Conservation (phyloP, 2,329 filamentous ascomycete species). For the Fusarium succisae region DNA sequence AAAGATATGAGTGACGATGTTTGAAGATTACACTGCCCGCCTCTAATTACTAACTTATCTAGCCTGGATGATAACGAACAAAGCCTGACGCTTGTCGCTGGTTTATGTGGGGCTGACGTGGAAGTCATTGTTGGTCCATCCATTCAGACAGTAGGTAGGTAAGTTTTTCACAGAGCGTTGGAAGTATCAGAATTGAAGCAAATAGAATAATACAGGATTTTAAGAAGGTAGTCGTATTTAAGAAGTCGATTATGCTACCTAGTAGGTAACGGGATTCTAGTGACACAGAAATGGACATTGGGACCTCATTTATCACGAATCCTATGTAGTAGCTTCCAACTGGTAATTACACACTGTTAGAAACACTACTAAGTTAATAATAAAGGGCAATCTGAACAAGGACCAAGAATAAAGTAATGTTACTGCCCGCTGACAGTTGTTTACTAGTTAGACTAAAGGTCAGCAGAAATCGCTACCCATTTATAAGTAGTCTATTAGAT, state of each 20-base stretch:
- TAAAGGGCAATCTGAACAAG: not conserved
- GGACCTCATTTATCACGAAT: not conserved
- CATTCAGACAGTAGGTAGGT: not conserved
- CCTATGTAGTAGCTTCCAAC: not conserved
- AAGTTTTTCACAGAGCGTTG: not conserved
- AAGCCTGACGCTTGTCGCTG: slow-evolving; percentile 4
- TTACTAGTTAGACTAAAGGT: not conserved
- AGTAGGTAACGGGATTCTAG: not conserved
- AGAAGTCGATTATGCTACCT: not conserved
- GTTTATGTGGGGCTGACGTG: slow-evolving; percentile 4
- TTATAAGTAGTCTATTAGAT: not conserved
- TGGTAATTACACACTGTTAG: not conserved
- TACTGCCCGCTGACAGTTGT: not conserved
- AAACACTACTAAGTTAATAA: too few species aligned
- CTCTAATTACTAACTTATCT: not conserved
- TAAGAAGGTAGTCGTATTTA: not conserved
- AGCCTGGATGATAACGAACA: not conserved
- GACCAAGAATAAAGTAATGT: not conserved
- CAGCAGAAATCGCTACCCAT: not conserved
- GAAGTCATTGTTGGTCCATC: not conserved
- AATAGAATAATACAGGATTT: not conserved
- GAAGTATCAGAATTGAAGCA: not conserved
- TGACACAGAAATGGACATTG: not conserved
- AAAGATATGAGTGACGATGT: slow-evolving; percentile 14
- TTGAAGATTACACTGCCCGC: not conserved